Percentiles rank a stretch among this genome's conserved stretches.
Evolutionary conservation across 106 monocot genomes (phyloP).

Genomic region (Chionographis japonica): DNA sequence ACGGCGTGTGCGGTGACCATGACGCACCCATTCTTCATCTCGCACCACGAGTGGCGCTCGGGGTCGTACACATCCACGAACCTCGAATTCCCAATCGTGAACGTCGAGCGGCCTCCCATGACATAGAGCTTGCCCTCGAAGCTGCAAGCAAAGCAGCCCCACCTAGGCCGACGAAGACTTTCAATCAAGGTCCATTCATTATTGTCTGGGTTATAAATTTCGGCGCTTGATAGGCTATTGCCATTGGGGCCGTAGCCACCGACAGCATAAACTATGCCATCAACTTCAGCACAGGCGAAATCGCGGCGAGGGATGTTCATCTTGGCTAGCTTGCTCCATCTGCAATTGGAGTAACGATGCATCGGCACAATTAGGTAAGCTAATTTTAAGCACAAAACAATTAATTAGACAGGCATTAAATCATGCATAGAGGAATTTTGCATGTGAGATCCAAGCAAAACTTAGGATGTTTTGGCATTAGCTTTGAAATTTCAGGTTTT

Average conservation of each 20-base stretch:
- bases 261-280: constrained; percentile 49
- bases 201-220: constrained; percentile 56
- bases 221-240: constrained; percentile 57
- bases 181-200: constrained; percentile 58
- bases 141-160: constrained; percentile 73
- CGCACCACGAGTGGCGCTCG: constrained; percentile 33
- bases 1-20: constrained; percentile 84
- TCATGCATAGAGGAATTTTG: no score
- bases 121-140: constrained; percentile 61
- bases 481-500: no score
- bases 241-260: constrained; percentile 74
- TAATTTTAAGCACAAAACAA: no score
- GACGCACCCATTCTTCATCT: constrained; percentile 79
- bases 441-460: no score
- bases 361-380: no score
- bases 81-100: constrained; percentile 70
- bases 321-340: constrained; percentile 68
- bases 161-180: constrained; percentile 63
- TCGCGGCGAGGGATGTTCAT: constrained; percentile 74
- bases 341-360: constrained; percentile 2
- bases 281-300: constrained; percentile 71
- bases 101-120: constrained; percentile 80
- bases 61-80: constrained; percentile 66
- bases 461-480: no score
- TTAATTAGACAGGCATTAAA: no score